Evolutionary conservation across 345 rosid species (phyloP), one percentile per base, ranked within the genome.

Genomic region (Aquilaria sinensis): DNA sequence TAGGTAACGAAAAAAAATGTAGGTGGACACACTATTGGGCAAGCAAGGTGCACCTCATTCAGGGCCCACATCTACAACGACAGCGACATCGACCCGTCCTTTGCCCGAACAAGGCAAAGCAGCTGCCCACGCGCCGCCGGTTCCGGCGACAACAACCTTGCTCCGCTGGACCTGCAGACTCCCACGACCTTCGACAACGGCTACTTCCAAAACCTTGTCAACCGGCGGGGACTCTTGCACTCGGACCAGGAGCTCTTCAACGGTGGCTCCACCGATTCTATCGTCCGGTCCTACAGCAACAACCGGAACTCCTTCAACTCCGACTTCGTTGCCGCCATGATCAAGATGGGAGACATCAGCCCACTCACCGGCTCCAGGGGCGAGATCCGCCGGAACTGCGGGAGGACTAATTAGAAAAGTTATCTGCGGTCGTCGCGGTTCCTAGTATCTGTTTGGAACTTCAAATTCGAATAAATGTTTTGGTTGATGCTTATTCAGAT

Each of bases 1-100:
- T 23, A 23, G 23, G 23, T 23, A 23, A 23, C 23, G 0, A 23
- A 23, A 23, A 23, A 37, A 37, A 37, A 37, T 5, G 43, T 14
- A 87, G 97, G 96, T 10, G 66, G 81, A 0, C 98, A 92, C 71
- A 92, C 97, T 4, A 81, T 90, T 2, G 98, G 98, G 16, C 88
- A 81, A 78, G 61, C 96, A 15, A 70, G 86, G 64, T 92, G 98
- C 84, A 59, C 67, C 12, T 66, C 3, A 34, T 87, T 90, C 83
- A 78, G 97, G 56, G 10, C 66, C 0, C 78, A 82, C 53, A 70
- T 92, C 65, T 92, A 92, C 84, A 86, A 81, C 53, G 90, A 84
- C 51, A 84, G 70, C 66, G 84, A 86, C 78, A 85, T 93, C 13
- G 86, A 90, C 60, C 1, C 73, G 1, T 72, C 84, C 14, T 86